Base-by-base conservation (phyloP, 2,329 filamentous ascomycete species). In the Aspergillus terreus region DNA sequence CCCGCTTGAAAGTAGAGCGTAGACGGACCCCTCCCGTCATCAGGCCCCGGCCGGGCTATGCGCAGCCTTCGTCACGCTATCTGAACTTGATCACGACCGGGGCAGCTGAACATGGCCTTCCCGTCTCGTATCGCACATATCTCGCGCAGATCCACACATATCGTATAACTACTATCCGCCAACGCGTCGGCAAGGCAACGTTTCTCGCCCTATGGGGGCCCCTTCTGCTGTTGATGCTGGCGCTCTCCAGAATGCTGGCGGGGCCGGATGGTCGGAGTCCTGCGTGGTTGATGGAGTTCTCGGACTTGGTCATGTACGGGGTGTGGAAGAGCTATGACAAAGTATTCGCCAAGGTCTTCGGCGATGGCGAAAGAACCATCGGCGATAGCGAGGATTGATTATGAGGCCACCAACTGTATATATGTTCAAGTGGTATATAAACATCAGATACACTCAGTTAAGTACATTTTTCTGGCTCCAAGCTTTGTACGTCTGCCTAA, bases 21-120 rank as follows among this genome's bases (percentile, higher is more conserved):
- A 52, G 19, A 59, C 45, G 43, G 25, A 45, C 44, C 6, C 76
- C 78, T 32, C 35, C 35, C 4, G 44, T 35, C 35, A 71, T 85
- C 21, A 65, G 77, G 23, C 83, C 90, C 5, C 84, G 85, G 0
- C 79, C 84, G 1, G 79, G 79, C 51, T 91, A 92, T 63, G 88
- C 91, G 0, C 90, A 96, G 71, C 82, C 94, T 0, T 95, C 90
- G 2, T 78, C 83, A 41, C 85, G 94, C 11, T 97, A 99, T 68
- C 76, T 96, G 21, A 85, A 86, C 54, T 79, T 96, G 46, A 82
- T 99, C 60, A 83, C 80, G 12, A 82, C 86, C 58, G 94, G 94
- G 14, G 92, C 90, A 0, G 74, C 76, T 2, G 91, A 97, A 68
- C 87, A 94, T 66, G 76, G 78, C n/a, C 78, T 99, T 1, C 94